These are phyloP conservation scores for Monilinia vaccinii-corymbosi DNA, from an alignment of 2,329 filamentous ascomycete species.

Conservation along the genomic window DNA sequence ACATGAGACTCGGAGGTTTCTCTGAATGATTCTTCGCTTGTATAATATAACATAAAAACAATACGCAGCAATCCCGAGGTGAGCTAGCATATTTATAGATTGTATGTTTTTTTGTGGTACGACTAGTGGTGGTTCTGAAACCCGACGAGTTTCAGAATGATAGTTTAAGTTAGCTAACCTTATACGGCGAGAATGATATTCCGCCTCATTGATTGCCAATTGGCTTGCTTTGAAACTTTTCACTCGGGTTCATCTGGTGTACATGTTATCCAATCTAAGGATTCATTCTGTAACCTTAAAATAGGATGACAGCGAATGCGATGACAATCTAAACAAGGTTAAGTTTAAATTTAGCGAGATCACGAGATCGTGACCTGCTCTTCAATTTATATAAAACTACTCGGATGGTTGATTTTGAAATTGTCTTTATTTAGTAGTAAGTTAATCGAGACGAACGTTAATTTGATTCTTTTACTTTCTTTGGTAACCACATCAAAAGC, in stretches of 20 bases:
- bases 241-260: neutral
- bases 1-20: neutral
- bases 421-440: neutral
- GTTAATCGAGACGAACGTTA: neutral
- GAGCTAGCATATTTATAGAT: neutral
- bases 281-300: neutral
- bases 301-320: neutral
- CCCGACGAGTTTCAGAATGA: neutral
- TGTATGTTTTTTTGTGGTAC: neutral
- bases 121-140: conserved; percentile 2
- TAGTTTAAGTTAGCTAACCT: neutral
- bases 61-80: neutral
- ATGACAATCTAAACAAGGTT: neutral
- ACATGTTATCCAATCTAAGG: neutral
- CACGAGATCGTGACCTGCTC: too few species aligned
- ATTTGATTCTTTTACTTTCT: neutral
- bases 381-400: too few species aligned
- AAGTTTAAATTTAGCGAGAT: too few species aligned
- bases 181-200: neutral
- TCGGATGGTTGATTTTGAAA: too few species aligned
- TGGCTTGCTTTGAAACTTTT: neutral
- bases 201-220: neutral
- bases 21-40: neutral
- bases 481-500: neutral
- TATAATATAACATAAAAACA: neutral